These are phyloP conservation scores for Populus hybrid DNA, from an alignment of 441 rosid species.

Conservation along the genomic window DNA sequence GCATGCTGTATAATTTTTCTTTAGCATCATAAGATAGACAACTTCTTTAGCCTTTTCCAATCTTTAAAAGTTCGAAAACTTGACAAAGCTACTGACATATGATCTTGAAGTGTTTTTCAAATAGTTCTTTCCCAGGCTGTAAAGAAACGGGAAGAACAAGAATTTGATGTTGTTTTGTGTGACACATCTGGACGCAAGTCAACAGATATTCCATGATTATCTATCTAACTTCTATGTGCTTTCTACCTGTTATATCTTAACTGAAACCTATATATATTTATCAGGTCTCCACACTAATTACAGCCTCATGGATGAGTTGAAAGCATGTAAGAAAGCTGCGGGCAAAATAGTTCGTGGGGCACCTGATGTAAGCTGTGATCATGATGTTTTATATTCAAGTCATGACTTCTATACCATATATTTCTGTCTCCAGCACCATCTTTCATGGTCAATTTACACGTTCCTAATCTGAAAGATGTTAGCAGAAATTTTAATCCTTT, in stretches of 20 bases:
- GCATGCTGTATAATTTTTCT: neutral
- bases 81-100: slow-evolving; percentile 21
- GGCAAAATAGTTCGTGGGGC: slow-evolving; percentile 72
- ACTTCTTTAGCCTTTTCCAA: neutral
- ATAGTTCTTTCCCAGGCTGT: slow-evolving; percentile 93
- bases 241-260: slow-evolving; percentile 16
- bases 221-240: slow-evolving; percentile 2
- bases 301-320: slow-evolving; percentile 88
- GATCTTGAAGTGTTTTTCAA: slow-evolving; percentile 51
- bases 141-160: slow-evolving; percentile 79
- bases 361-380: slow-evolving; percentile 55
- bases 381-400: slow-evolving; percentile 4
- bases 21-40: slow-evolving; percentile 73
- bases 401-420: neutral
- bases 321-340: slow-evolving; percentile 82
- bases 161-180: slow-evolving; percentile 80
- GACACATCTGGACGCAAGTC: slow-evolving; percentile 95
- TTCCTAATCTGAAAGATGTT: neutral
- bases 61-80: neutral
- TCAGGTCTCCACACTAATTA: slow-evolving; percentile 93
- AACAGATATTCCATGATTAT: slow-evolving; percentile 15
- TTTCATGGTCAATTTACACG: neutral
- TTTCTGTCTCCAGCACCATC: neutral
- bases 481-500: neutral
- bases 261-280: slow-evolving; percentile 8